Evolutionary conservation across 352 stramenopile genomes (phyloP), one percentile per base, ranked within the genome.

Genomic region (Phytophthora ramorum): DNA sequence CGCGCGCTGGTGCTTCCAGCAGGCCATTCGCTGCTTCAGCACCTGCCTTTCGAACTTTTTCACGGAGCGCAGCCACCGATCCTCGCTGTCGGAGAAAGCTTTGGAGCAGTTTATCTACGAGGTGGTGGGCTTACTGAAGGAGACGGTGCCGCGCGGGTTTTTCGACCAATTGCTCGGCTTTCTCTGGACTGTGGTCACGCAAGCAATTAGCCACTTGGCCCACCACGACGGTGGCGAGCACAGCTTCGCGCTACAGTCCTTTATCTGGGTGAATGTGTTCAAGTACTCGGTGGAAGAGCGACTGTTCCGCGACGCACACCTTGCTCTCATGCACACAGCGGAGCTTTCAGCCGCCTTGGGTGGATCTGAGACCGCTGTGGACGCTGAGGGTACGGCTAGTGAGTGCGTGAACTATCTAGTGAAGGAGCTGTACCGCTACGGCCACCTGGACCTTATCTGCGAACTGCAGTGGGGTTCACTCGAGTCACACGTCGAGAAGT

Each of bases 251-350:
- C 52, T 92, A 22, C 79, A 93, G 66, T 87, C 81, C 5, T 93
- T 93, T 49, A 74, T 92, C 4, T 93, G 85, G 85, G 79, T 93
- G 13, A 92, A 93, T 59, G 78, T 93, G 51, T 93, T 93, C 51
- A 93, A 93, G 63, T 88, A 88, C 30, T 87, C 83, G 3, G 80
- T 92, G 2, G 83, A 93, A 28, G 78, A 88, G 24, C 76, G 61
- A 22, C 37, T 67, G 14, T 92, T 87, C 52, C 80, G 82, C 7
- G 83, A 92, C 30, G 83, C 83, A 0, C 85, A 93, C 32, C 64
- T 92, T 26, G 85, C 85, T 37, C 66, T 93, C n/a, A 91, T 91
- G 79, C 83, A 89, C 34, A 80, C 74, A 13, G 66, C 86, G 9
- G 80, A 89, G 10, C 20, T 85, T 4, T 69, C 65, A 9, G 75